Conservation (phyloP, 306 rosid genomes). For the Biancaea sappan region DNA sequence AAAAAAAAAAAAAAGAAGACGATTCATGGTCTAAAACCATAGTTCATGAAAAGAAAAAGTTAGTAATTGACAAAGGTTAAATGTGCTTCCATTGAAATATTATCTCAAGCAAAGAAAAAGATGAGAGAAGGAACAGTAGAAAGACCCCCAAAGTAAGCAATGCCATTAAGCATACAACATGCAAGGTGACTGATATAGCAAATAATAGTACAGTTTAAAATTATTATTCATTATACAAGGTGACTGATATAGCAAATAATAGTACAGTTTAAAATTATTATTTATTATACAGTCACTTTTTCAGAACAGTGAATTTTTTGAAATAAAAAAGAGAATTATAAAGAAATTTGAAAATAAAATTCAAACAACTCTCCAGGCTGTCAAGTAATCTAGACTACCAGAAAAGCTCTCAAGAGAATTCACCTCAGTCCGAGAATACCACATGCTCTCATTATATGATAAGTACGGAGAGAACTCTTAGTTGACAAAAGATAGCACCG, state of each 20-base stretch:
- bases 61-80: background rate
- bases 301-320: background rate
- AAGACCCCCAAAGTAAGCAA: background rate
- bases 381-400: background rate
- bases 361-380: background rate
- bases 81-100: background rate
- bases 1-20: slow-evolving; percentile 29
- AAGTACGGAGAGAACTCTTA: background rate
- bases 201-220: background rate
- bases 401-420: background rate
- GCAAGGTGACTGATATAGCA: slow-evolving; percentile 10
- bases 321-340: background rate
- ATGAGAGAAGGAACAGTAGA: background rate
- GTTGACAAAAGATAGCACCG: background rate
- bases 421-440: background rate
- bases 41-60: background rate
- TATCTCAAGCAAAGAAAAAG: background rate
- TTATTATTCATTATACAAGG: background rate
- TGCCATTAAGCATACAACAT: background rate
- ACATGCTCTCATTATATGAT: background rate
- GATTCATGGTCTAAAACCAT: background rate
- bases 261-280: background rate
- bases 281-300: background rate
- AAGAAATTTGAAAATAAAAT: slow-evolving; percentile 24
- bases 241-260: slow-evolving; percentile 4